Evolutionary conservation across 1,284 basidiomycete species (phyloP), one percentile per base, ranked within the genome.

Genomic region (Pseudozyma sp.): DNA sequence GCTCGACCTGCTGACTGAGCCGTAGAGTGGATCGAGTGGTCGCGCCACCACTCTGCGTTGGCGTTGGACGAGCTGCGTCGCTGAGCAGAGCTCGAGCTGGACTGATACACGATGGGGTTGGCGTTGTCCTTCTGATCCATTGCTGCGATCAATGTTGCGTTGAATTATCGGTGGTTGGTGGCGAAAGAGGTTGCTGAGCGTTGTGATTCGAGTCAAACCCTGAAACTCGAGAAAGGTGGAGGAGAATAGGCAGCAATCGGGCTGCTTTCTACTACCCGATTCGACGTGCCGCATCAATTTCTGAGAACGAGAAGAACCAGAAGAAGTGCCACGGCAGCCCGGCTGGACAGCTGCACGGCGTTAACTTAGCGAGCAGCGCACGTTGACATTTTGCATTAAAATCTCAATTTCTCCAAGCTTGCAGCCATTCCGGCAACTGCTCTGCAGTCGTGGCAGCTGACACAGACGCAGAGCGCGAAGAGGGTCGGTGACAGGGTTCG

Each of bases 31-130:
- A 75, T 68, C 30, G 73, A 61, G 6, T 69, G 59, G 46, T 81
- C 62, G 39, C 77, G 77, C 84, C 84, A 76, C 82, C 82, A 84
- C 39, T 79, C 78, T 11, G 72, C 51, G 5, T 70, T 67, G 60
- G 69, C 75, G 51, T 31, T 56, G 51, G 40, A 70, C 50, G 43
- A 56, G 10, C 59, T 54, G 54, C 35, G 61, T 29, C 65, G 52
- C 44, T 69, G 44, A 10, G 45, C 46, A 30, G 91, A 48, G 67
- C 68, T 54, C 58, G 54, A 50, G 42, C 77, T 48, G 11, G 79
- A 62, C 46, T 81, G 74, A 54, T 85, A 79, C 30, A 86, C 77
- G 47, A 84, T 82, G 5, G 85, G 85, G 57, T 86, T 86, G 31
- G 84, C 84, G 78, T 86, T 86, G 68, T 86, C 77, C 76, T 82